phyloP scores from a whole-genome alignment of 257 asterid species.

The Rhazya stricta region DNA sequence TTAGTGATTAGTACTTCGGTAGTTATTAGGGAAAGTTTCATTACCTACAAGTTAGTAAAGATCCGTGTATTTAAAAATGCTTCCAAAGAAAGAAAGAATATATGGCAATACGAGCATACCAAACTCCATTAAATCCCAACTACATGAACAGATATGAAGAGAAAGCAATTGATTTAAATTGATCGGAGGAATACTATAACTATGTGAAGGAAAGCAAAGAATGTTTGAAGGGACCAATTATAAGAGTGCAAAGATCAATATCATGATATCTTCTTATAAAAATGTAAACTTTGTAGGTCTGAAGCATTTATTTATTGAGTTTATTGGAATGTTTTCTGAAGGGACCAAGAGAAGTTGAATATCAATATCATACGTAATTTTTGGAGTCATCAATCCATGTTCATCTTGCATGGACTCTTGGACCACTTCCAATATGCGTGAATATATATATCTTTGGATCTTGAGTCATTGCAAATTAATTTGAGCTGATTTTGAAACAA shows the following conservation, averaged over 20 bases:
- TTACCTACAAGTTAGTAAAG: no score
- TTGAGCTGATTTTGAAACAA: no score
- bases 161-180: not conserved
- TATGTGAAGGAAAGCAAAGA: not conserved
- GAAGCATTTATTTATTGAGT: conserved; percentile 13
- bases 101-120: not conserved
- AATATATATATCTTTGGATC: no score
- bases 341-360: conserved; percentile 18
- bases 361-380: conserved; percentile 16
- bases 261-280: not conserved
- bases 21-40: no score
- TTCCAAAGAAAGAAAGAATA: no score
- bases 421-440: conserved; percentile 13
- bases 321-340: conserved; percentile 2
- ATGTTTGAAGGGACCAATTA: not conserved
- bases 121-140: not conserved
- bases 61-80: no score
- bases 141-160: not conserved
- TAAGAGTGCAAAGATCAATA: not conserved
- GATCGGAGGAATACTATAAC: not conserved
- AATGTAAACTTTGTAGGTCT: not conserved
- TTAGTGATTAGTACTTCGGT: no score
- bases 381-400: conserved; percentile 2
- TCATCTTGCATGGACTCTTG: conserved; percentile 3
- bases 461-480: no score